Base-by-base conservation (phyloP, 768 basidiomycete species). In the Clathrus columnatus region DNA sequence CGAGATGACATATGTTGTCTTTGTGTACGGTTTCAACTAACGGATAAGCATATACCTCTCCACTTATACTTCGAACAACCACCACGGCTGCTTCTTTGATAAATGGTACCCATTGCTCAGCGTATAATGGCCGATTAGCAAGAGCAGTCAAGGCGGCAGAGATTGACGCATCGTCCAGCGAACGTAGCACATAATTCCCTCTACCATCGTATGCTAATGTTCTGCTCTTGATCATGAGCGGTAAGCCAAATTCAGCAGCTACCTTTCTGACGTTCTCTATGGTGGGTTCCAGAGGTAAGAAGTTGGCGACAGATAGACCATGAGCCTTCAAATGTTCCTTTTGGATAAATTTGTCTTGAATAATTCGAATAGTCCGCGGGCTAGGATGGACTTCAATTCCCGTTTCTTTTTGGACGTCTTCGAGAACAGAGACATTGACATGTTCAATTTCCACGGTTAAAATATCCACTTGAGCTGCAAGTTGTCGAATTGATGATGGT, bases 391-490 rank as follows among this genome's bases (percentile, higher is more conserved):
- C 70, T 20, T 65, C 66, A 11, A 67, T 69, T 11, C 56, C 65
- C 51, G 67, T 63, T 51, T 61, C 65, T 30, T 61, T 68, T 60
- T 80, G 73, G 1, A 88, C 72, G 50, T 82, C 77, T 49, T 84
- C 79, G 8, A 99, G 74, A 0, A 88, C 81, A 20, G 72, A 72
- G 10, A 78, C 89, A 59, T 95, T 81, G 58, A 99, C 91, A 63
- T 99, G 96, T 70, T 99, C 95, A 29, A 97, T 98, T 74, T 99
- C 95, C 50, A 95, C 83, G 0, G 95, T 98, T 48, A 98, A 73
- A 29, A 98, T 73, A 63, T 97, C 87, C 27, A 87, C 93, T 65
- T 83, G 82, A 11, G 67, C 59, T 0, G 93, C 91, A 32, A 99
- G 80, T 59, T 87, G 78, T 43, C 74, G 76, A 61, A 99, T 95